Percentiles rank a stretch among this genome's conserved stretches.
phyloP scores from a whole-genome alignment of 2,329 filamentous ascomycete species.

The Paraphoma sp. region DNA sequence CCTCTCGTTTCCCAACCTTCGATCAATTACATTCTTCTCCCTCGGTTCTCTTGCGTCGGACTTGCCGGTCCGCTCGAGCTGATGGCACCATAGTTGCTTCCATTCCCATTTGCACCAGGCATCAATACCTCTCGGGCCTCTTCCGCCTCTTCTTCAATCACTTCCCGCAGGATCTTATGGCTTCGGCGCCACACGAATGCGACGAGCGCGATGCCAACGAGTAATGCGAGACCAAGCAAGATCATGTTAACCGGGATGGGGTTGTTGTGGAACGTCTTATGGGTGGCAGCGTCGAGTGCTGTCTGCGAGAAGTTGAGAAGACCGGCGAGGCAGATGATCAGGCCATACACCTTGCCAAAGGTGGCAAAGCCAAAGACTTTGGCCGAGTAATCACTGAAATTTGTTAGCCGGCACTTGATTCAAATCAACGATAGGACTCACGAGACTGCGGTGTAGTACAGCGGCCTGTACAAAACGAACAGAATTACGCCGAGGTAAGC shows the following conservation, averaged over 20 bases:
- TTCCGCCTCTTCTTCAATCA: slow-evolving; percentile 45
- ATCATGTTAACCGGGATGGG: slow-evolving; percentile 79
- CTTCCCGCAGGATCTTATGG: slow-evolving; percentile 48
- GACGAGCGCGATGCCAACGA: slow-evolving; percentile 71
- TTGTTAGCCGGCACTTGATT: slow-evolving; percentile 7
- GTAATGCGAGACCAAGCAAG: slow-evolving; percentile 66
- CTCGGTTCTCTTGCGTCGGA: slow-evolving; percentile 24
- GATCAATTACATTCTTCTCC: slow-evolving; percentile 18
- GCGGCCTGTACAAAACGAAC: slow-evolving; percentile 84
- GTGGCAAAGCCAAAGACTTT: slow-evolving; percentile 93
- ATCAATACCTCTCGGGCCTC: slow-evolving; percentile 44
- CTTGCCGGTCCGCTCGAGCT: slow-evolving; percentile 15
- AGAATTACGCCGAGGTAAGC: slow-evolving; percentile 79
- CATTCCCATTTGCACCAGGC: slow-evolving; percentile 38
- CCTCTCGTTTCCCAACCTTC: background rate
- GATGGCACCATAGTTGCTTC: slow-evolving; percentile 31
- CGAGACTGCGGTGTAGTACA: slow-evolving; percentile 90
- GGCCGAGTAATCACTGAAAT: slow-evolving; percentile 74
- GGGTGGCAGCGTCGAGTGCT: slow-evolving; percentile 78
- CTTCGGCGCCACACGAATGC: slow-evolving; percentile 67
- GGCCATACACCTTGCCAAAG: slow-evolving; percentile 92
- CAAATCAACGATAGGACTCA: slow-evolving; percentile 39
- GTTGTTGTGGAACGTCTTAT: slow-evolving; percentile 72
- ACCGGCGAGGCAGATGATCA: slow-evolving; percentile 85
- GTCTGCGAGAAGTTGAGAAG: slow-evolving; percentile 85